Percentiles rank a stretch among this genome's conserved stretches.
These are phyloP conservation scores for Rhodocollybia butyracea DNA, from an alignment of 768 basidiomycete species.

Conservation along the genomic window DNA sequence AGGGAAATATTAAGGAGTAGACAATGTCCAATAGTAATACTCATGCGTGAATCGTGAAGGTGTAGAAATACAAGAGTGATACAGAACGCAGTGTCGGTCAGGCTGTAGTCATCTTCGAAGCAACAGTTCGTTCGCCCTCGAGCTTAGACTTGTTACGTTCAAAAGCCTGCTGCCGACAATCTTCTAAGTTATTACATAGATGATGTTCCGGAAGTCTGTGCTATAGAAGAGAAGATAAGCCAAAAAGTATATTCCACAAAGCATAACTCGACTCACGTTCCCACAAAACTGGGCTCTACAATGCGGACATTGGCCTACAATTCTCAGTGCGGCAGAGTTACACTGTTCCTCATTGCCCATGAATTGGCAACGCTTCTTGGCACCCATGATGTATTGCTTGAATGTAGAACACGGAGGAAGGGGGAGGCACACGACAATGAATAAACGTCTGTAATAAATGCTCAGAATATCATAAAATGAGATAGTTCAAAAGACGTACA, in stretches of 20 bases:
- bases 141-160: constrained; percentile 84
- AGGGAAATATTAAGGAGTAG: background rate
- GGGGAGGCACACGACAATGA: background rate
- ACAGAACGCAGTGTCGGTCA: constrained; percentile 20
- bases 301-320: constrained; percentile 83
- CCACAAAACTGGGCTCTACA: constrained; percentile 79
- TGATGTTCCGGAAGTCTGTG: constrained; percentile 91
- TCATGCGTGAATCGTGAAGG: background rate
- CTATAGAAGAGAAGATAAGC: constrained; percentile 33
- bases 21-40: too few species aligned
- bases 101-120: constrained; percentile 82
- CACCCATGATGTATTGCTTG: constrained; percentile 49
- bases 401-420: background rate
- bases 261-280: constrained; percentile 44
- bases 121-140: constrained; percentile 85
- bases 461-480: too few species aligned
- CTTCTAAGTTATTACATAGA: constrained; percentile 76
- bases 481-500: too few species aligned
- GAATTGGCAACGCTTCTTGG: constrained; percentile 88
- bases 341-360: constrained; percentile 53
- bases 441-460: too few species aligned
- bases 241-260: constrained; percentile 14
- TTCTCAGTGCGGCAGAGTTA: constrained; percentile 75
- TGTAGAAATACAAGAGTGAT: background rate
- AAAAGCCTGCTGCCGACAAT: constrained; percentile 85